Evolutionary conservation across 495 filamentous ascomycete genomes (phyloP), one percentile per base, ranked within the genome.

Genomic region (Hapsidospora chrysogenum): DNA sequence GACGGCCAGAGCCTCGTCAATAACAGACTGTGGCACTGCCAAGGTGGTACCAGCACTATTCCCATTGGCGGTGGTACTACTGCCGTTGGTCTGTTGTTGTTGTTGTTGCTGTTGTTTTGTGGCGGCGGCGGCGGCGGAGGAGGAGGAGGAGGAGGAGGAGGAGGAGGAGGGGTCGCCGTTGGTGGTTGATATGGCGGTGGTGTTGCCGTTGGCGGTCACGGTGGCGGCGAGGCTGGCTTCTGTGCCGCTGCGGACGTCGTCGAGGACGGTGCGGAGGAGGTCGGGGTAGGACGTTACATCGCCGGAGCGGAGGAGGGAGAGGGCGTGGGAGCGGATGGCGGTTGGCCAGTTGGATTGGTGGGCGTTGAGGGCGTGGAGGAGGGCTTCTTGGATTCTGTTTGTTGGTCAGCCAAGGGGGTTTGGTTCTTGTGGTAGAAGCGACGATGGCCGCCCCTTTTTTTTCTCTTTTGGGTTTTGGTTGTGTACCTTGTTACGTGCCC

Each of bases 261-360:
- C 63, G 37, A 71, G 45, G 4, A 72, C 66, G 33, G 60, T 63
- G 13, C 50, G 50, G 25, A 72, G 53, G 7, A 71, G 63, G 15
- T 52, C 56, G 0, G 65, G 66, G 46, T 68, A 71, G 8, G 58
- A 67, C 35, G 57, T 57, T 17, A 59, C 48, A 31, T 69, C 63
- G 50, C 66, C 68, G 8, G 53, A 59, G 36, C 68, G 65, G 16
- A 72, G 61, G 34, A 72, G 58, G 15, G 56, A 18, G 14, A 70
- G 53, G 22, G 66, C 68, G 53, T 68, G 61, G 28, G 45, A 43
- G 36, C 67, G 62, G 36, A 72, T 49, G 25, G 51, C 29, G n/a
- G 63, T 63, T 2, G 65, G 66, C 68, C 68, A 72, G 53, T 72
- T 70, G 41, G 60, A 50, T 13, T 47, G 43, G 48, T 63, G 50